phyloP scores from a whole-genome alignment of 2,329 filamentous ascomycete species.

The Tolypocladium tundrense region DNA sequence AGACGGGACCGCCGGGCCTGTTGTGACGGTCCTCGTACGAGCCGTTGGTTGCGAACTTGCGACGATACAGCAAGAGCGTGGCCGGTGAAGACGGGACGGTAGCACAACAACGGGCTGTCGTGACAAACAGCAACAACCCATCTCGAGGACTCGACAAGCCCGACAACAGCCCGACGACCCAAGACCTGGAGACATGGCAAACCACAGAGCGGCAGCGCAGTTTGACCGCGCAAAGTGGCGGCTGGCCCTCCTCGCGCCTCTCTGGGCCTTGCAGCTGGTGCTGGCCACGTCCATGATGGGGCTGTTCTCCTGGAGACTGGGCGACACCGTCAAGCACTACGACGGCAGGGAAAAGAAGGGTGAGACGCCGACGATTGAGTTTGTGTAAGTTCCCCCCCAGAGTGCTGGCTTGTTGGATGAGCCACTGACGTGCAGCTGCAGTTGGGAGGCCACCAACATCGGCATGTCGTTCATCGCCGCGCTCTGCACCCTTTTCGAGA shows the following conservation, averaged over 20 bases:
- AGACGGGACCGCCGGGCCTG: not conserved
- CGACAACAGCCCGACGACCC: not conserved
- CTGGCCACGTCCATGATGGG: slow-evolving; percentile 37
- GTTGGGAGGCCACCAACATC: slow-evolving; percentile 45
- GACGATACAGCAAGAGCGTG: not conserved
- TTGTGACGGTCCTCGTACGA: not conserved
- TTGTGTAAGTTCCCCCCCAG: slow-evolving; percentile 32
- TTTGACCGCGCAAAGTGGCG: slow-evolving; percentile 44
- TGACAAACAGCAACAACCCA: not conserved
- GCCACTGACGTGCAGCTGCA: slow-evolving; percentile 12
- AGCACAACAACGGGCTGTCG: not conserved
- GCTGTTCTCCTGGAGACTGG: slow-evolving; percentile 43
- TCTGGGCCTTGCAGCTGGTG: slow-evolving; percentile 38
- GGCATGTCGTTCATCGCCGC: slow-evolving; percentile 36
- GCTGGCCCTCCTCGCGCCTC: slow-evolving; percentile 33
- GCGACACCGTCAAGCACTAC: slow-evolving; percentile 32
- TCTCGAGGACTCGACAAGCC: not conserved
- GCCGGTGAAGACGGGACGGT: not conserved
- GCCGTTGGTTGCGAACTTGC: not conserved
- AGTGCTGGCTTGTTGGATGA: not conserved
- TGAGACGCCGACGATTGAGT: slow-evolving; percentile 31
- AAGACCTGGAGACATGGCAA: slow-evolving; percentile 16
- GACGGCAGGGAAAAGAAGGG: slow-evolving; percentile 28
- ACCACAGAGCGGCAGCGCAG: slow-evolving; percentile 39
- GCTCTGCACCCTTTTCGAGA: slow-evolving; percentile 34